Base-by-base conservation (phyloP, 116 monocot species). In the Phalaenopsis hybrid region DNA sequence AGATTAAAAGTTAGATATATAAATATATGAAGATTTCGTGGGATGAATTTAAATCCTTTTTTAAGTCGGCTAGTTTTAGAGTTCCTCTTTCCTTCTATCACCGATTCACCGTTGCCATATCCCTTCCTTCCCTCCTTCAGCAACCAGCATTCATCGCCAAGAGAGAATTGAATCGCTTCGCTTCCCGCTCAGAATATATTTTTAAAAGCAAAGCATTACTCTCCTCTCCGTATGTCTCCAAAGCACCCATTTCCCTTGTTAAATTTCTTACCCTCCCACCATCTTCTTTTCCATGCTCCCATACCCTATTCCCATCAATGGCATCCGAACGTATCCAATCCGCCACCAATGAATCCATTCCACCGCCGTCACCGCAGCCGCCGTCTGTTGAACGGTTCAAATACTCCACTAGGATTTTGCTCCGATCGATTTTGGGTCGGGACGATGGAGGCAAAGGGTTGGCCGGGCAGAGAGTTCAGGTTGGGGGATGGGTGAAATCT, bases 401-500 rank as follows among this genome's bases (percentile, higher is more conserved):
- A 85, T 93, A 93, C 83, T 93, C 93, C 4, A 90, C 63, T 28
- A 52, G 90, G 16, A 88, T 85, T 25, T 83, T 77, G 1, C 81
- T 96, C 49, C 86, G 81, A 57, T 92, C 92, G 28, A 92, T 96
- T 77, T 51, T 93, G 8, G 75, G 80, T 12, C 79, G 90, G 37
- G 78, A 43, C 0, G 89, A 92, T 79, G 55, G 78, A 16, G 94
- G 91, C 6, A 18, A 65, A 15, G 89, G 82, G 34, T 48, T 94
- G 31, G 87, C 79, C 0, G 96, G 94, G 31, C 80, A 89, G 81
- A 82, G 87, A 41, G 89, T 89, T 18, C 87, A 91, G 52, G 88
- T 94, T 0, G 96, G 96, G 3, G 96, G 94, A 21, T 96, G 94
- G 96, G 92, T 96, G 8, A 92, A 88, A 59, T 86, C 88, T 2